Base-by-base conservation (phyloP, 2,329 filamentous ascomycete species). In the Fulvia fulva region DNA sequence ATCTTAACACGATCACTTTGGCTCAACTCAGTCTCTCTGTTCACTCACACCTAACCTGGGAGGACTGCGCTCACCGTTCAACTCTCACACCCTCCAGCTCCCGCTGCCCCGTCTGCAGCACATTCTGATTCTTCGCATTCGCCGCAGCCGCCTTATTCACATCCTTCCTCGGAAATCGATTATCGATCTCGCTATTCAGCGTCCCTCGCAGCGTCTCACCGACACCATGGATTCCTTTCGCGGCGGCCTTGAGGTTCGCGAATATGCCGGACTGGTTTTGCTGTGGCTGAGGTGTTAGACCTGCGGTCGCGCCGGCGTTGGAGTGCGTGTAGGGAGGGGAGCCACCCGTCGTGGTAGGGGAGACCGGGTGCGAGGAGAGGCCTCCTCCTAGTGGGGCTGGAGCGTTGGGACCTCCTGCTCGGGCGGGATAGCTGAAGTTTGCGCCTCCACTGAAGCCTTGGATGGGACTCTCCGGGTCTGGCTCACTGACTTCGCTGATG, bases 151-250 rank as follows among this genome's bases (percentile, higher is more conserved):
- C 63, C 52, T 70, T 71, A 25, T 68, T 59, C n/a, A 66, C 51
- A 58, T 70, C 64, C n/a, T 57, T 62, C 14, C 67, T 57, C 3
- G 67, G 64, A 47, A 69, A 65, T 7, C 67, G 63, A 8, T 47
- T 57, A 56, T 72, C 70, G 53, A 71, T 63, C 63, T 69, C 68
- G 57, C 63, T 65, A 62, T 71, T 72, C 1, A 72, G 55, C 2
- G 69, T 70, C 6, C 68, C 68, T 9, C 69, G 64, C 32, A 72
- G 60, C 14, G 69, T 71, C 54, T 72, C 69, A 28, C 70, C 70
- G 53, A 71, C 69, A 61, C 69, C 69, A 47, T 72, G 70, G 14
- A 72, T 28, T 5, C 69, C 70, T 34, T 67, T 64, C 1, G 70
- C 70, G 2, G 68, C 70, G 7, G 64, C 63, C 34, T 70, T 70